Base-by-base conservation (phyloP, 129 eudicot genomes). In the Helianthus annuus region DNA sequence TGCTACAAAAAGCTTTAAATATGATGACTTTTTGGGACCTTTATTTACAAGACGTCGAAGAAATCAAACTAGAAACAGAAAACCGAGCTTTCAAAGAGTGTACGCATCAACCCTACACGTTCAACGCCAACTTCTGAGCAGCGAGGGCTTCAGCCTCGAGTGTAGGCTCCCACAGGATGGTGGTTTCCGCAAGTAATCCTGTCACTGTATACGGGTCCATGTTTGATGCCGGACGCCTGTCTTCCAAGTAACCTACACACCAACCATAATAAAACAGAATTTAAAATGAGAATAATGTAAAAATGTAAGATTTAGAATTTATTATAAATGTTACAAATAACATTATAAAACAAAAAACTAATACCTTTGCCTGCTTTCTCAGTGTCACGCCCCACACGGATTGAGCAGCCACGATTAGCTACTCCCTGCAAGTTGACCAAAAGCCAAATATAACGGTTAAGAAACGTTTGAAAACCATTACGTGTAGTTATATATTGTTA, bases 141-240 rank as follows among this genome's bases (percentile, higher is more conserved):
- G 98, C 97, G 76, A 94, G 97, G 48, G 98, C 97, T 83, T 94
- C 97, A 29, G 98, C 96, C 79, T 90, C 97, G 45, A 90, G 96
- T 3, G 96, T 89, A 5, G 98, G 97, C 84, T 90, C 94, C 99
- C 99, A 95, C 53, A 95, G 78, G 61, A 95, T 36, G 7, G 97
- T 95, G 46, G 97, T 95, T 79, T 95, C 99, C 17, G 99, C 97
- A 70, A 95, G 99, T 72, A 95, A 78, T 62, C 83, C 83, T 1
- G 91, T 95, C 83, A 95, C 99, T 16, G 82, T 75, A 7, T 95
- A 95, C 2, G 99, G 99, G 80, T 95, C 99, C 99, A 95, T 95
- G 99, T 95, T 95, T 79, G 99, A 95, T 77, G 99, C 99, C 2
- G 99, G 99, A 48, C 99, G 97, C 79, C 99, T 83, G 44, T 95